Evolutionary conservation across 2,329 filamentous ascomycete species (phyloP).

Genomic region (Rachicladosporium sp.): DNA sequence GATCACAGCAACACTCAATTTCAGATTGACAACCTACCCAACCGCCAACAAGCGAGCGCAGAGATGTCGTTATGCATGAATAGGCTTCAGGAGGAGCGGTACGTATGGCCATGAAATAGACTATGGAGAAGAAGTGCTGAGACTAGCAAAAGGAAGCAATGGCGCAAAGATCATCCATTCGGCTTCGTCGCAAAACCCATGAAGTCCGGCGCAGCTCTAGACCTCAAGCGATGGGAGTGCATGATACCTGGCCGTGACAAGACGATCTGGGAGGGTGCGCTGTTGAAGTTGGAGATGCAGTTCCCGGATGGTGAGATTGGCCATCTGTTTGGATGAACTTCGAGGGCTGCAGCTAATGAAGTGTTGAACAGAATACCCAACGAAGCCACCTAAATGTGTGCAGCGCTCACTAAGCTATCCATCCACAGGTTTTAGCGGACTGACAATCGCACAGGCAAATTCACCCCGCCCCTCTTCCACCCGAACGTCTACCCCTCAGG

Average conservation of each 20-base stretch:
- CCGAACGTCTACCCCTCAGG: conserved; percentile 98
- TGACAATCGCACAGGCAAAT: conserved; percentile 59
- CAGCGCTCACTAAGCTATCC: conserved; percentile 8
- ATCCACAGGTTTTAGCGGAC: conserved; percentile 8
- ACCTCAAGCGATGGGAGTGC: conserved; percentile 94
- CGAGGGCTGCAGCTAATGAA: no score
- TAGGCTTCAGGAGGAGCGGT: conserved; percentile 79
- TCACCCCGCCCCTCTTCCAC: conserved; percentile 88
- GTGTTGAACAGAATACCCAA: conserved; percentile 67
- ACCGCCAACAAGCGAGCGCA: conserved; percentile 4
- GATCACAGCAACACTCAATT: no score
- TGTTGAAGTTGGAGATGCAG: conserved; percentile 85
- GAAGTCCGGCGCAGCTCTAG: conserved; percentile 67
- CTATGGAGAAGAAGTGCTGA: no score
- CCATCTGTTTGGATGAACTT: no score
- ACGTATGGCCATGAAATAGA: conserved; percentile 30
- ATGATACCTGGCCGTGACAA: conserved; percentile 92
- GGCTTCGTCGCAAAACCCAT: conserved; percentile 89
- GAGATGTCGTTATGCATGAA: conserved; percentile 80
- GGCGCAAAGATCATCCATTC: conserved; percentile 93
- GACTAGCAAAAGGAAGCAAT: conserved; percentile 74
- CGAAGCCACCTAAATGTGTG: conserved; percentile 96
- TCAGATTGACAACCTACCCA: background rate
- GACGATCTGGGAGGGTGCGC: conserved; percentile 93
- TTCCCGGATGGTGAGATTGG: conserved; percentile 74